Conservation (phyloP, 352 stramenopile genomes). For the Phytophthora citrophthora region DNA sequence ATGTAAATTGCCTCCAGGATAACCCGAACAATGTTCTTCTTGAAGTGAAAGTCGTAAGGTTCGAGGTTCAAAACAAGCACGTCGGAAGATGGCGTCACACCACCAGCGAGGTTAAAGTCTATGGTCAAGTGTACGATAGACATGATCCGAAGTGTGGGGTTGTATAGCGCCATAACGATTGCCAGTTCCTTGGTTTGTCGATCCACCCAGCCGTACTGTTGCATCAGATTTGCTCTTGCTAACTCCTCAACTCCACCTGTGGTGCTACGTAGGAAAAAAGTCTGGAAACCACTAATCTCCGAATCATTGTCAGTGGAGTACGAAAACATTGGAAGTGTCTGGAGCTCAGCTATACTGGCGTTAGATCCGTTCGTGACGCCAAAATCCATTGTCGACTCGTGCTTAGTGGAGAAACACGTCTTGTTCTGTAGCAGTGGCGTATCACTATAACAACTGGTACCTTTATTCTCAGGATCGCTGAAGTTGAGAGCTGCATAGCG, state of each 20-base stretch:
- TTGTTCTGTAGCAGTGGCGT: slow-evolving; percentile 39
- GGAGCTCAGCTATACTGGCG: slow-evolving; percentile 29
- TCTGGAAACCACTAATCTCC: slow-evolving; percentile 50
- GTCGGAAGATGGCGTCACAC: slow-evolving; percentile 45
- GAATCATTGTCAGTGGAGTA: slow-evolving; percentile 54
- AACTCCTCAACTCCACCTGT: slow-evolving; percentile 42
- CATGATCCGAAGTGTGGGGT: slow-evolving; percentile 65
- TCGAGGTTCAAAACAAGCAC: slow-evolving; percentile 71
- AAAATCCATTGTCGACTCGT: slow-evolving; percentile 43
- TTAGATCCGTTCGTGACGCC: slow-evolving; percentile 47
- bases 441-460: slow-evolving; percentile 57
- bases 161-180: slow-evolving; percentile 70
- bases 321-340: slow-evolving; percentile 63
- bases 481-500: slow-evolving; percentile 57
- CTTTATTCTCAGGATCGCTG: slow-evolving; percentile 38
- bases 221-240: slow-evolving; percentile 42
- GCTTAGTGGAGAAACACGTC: slow-evolving; percentile 46
- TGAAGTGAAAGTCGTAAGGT: slow-evolving; percentile 65
- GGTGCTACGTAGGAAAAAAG: slow-evolving; percentile 60
- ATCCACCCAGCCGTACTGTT: slow-evolving; percentile 60
- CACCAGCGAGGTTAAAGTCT: slow-evolving; percentile 65
- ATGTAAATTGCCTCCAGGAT: slow-evolving; percentile 59
- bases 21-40: slow-evolving; percentile 51
- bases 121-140: slow-evolving; percentile 66
- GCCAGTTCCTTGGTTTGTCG: slow-evolving; percentile 60